A percentile compares a stretch with the other conserved stretches of the same genome.
Evolutionary conservation across 1,284 basidiomycete species (phyloP).

Genomic region (Termitomyces sp.): DNA sequence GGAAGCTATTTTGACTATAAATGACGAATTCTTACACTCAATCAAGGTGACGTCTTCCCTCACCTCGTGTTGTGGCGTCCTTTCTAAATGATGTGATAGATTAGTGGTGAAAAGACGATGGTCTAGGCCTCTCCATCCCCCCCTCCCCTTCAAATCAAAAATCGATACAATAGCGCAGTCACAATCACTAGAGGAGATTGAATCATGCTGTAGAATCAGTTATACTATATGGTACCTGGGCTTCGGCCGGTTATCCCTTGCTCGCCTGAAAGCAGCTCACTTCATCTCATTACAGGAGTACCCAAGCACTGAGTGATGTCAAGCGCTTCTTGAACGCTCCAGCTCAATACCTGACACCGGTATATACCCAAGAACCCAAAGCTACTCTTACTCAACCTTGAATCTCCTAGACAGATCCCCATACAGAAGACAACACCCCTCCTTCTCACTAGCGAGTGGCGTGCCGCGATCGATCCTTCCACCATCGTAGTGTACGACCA

Average conservation of each 20-base stretch:
- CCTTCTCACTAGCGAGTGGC: slow-evolving; percentile 32
- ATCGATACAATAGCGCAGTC: slow-evolving; percentile 29
- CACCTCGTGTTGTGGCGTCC: not conserved
- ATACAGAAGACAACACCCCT: slow-evolving; percentile 32
- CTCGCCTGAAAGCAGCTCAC: not conserved
- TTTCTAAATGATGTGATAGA: slow-evolving; percentile 14
- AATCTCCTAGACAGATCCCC: slow-evolving; percentile 26
- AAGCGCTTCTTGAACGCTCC: slow-evolving; percentile 30
- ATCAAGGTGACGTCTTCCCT: slow-evolving; percentile 18
- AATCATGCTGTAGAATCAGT: slow-evolving; percentile 33
- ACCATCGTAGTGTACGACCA: slow-evolving; percentile 29
- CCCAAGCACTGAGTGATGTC: slow-evolving; percentile 30
- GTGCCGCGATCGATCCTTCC: slow-evolving; percentile 32
- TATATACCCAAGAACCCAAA: slow-evolving; percentile 15
- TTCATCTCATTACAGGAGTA: slow-evolving; percentile 22
- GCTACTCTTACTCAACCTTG: not conserved
- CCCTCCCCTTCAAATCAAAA: slow-evolving; percentile 28
- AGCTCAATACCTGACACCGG: slow-evolving; percentile 25
- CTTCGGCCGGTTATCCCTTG: slow-evolving; percentile 20
- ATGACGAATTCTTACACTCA: slow-evolving; percentile 26
- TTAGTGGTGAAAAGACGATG: slow-evolving; percentile 25
- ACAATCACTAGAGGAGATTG: slow-evolving; percentile 30
- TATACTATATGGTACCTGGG: slow-evolving; percentile 27
- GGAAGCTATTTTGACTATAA: slow-evolving; percentile 18
- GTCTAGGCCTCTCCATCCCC: slow-evolving; percentile 26